phyloP scores from a whole-genome alignment of 179 eudicot genomes.

The Amaranthus tricolor region DNA sequence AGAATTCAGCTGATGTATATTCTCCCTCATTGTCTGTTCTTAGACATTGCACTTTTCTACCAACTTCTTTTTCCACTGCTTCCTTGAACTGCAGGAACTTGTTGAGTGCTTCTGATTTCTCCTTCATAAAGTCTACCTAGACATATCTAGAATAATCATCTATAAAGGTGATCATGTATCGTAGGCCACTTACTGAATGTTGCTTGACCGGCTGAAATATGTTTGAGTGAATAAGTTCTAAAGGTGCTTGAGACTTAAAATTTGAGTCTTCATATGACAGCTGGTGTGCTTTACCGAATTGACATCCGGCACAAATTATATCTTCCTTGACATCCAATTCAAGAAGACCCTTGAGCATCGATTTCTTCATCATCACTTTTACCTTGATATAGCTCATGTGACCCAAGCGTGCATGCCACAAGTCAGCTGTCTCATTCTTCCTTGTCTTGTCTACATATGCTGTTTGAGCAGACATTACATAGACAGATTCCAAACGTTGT shows the following conservation, averaged over 20 bases:
- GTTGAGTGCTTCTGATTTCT: conserved; percentile 6
- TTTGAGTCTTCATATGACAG: conserved; percentile 16
- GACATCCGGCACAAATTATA: conserved; percentile 11
- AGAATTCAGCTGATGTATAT: conserved; percentile 1
- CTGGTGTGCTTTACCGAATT: conserved; percentile 10
- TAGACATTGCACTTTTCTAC: not conserved
- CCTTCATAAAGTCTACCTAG: conserved; percentile 14
- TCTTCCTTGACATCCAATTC: conserved; percentile 6
- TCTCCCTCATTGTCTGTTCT: conserved; percentile 15
- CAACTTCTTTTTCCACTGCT: conserved; percentile 2
- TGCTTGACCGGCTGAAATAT: not conserved
- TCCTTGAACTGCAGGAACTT: conserved; percentile 10
- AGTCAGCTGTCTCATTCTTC: conserved; percentile 14
- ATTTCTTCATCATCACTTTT: conserved; percentile 10
- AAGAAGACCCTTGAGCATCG: conserved; percentile 16
- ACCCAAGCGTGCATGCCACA: conserved; percentile 14
- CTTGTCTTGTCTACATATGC: conserved; percentile 15
- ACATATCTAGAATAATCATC: conserved; percentile 22
- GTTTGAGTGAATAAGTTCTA: conserved; percentile 14
- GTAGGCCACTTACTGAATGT: conserved; percentile 4
- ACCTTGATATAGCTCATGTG: conserved; percentile 14
- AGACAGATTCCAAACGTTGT: conserved; percentile 5
- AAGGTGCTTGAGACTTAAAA: not conserved
- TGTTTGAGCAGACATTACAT: conserved; percentile 7
- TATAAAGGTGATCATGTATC: conserved; percentile 16